These are phyloP conservation scores for Tetraselmis chui DNA, from an alignment of 139 green algal species.

Conservation along the genomic window DNA sequence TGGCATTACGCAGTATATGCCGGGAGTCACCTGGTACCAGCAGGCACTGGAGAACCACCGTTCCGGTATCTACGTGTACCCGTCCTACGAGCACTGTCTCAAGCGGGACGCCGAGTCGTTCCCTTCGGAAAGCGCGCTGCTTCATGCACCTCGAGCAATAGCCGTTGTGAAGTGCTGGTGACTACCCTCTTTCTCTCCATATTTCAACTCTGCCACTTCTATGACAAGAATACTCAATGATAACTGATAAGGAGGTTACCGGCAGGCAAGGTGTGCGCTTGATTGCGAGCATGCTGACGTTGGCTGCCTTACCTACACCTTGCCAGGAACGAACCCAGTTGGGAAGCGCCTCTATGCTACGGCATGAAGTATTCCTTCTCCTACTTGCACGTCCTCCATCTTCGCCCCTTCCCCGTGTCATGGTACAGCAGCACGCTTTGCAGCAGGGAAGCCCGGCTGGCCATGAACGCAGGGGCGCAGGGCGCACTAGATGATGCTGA, in stretches of 20 bases:
- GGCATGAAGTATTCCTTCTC: neutral
- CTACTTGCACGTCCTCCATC: neutral
- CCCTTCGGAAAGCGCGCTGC: neutral
- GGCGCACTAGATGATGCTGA: too few species aligned
- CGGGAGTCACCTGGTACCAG: neutral
- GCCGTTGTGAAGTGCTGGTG: neutral
- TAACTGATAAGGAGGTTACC: too few species aligned
- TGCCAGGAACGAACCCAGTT: neutral
- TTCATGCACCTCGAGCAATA: neutral
- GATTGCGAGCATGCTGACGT: too few species aligned
- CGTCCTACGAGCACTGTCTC: neutral
- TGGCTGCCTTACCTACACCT: too few species aligned
- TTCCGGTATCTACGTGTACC: neutral
- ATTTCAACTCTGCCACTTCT: too few species aligned
- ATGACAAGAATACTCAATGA: too few species aligned
- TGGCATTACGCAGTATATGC: neutral
- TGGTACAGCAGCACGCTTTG: neutral
- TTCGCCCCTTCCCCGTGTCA: neutral
- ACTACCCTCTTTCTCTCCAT: too few species aligned
- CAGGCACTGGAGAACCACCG: neutral
- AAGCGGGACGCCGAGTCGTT: neutral
- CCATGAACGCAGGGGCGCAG: too few species aligned
- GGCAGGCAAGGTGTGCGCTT: too few species aligned
- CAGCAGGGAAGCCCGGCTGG: too few species aligned
- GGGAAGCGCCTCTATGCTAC: neutral